A percentile compares a stretch with the other conserved stretches of the same genome.
Conservation (phyloP, 495 filamentous ascomycete species). For the Neurospora sp. region DNA sequence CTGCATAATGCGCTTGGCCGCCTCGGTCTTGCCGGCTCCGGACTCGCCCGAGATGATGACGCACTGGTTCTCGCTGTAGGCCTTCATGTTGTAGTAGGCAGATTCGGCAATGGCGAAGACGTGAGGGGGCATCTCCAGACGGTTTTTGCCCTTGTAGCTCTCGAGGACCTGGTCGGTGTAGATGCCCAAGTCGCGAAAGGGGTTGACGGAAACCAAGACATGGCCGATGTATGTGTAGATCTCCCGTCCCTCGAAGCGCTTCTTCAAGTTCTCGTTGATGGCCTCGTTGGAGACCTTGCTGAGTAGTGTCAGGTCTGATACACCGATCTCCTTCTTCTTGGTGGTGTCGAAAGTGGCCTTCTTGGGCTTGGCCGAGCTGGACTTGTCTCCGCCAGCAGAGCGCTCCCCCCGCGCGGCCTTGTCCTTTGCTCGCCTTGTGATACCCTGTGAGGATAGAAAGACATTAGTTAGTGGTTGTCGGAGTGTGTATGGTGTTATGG, state of each 20-base stretch:
- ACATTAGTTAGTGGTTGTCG: background rate
- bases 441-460: slow-evolving; percentile 29
- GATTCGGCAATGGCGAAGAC: slow-evolving; percentile 97
- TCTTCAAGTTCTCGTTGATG: slow-evolving; percentile 98
- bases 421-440: slow-evolving; percentile 46
- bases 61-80: slow-evolving; percentile 98
- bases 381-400: slow-evolving; percentile 39
- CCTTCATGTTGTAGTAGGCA: slow-evolving; percentile 99
- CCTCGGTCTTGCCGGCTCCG: slow-evolving; percentile 98
- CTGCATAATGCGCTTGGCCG: slow-evolving; percentile 98
- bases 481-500: background rate
- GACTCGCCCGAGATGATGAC: slow-evolving; percentile 99
- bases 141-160: slow-evolving; percentile 91
- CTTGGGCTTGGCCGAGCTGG: slow-evolving; percentile 59
- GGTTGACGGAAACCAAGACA: slow-evolving; percentile 98
- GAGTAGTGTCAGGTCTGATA: slow-evolving; percentile 93
- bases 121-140: slow-evolving; percentile 88
- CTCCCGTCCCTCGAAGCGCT: slow-evolving; percentile 89
- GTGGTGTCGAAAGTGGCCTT: slow-evolving; percentile 91
- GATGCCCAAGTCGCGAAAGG: slow-evolving; percentile 95
- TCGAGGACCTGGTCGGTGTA: slow-evolving; percentile 90
- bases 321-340: slow-evolving; percentile 98
- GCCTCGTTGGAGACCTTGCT: slow-evolving; percentile 98
- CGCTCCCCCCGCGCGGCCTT: slow-evolving; percentile 52
- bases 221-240: slow-evolving; percentile 99